Conservation (phyloP, 2,329 filamentous ascomycete species). For the Colletotrichum costaricense region DNA sequence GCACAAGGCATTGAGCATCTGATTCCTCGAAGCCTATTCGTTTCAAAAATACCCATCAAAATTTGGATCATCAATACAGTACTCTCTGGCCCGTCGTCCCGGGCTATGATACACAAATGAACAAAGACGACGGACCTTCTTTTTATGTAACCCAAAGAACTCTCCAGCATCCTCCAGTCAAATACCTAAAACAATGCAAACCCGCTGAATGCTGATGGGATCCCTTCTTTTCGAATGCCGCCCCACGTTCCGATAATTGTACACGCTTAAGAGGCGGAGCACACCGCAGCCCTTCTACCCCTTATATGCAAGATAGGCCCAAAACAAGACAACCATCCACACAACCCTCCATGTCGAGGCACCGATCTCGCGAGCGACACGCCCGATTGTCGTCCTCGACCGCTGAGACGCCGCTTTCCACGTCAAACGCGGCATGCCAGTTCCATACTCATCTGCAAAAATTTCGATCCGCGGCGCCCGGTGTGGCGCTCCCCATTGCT, state of each 20-base stretch:
- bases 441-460: conserved; percentile 59
- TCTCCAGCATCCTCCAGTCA: neutral
- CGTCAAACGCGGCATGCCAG: conserved; percentile 47
- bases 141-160: conserved; percentile 11
- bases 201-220: conserved; percentile 14
- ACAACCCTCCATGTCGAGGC: conserved; percentile 71
- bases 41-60: neutral
- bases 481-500: conserved; percentile 54
- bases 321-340: conserved; percentile 72
- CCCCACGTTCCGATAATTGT: conserved; percentile 3
- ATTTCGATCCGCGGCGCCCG: conserved; percentile 65
- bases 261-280: neutral
- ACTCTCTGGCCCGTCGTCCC: neutral
- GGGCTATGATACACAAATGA: conserved; percentile 10
- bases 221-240: neutral
- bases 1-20: neutral
- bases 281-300: conserved; percentile 55
- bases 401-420: conserved; percentile 43
- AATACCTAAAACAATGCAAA: conserved; percentile 27
- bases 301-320: conserved; percentile 73
- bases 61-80: neutral
- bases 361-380: conserved; percentile 70
- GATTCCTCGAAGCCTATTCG: neutral
- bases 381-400: conserved; percentile 50
- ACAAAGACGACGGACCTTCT: conserved; percentile 16